phyloP scores from a whole-genome alignment of 148 eudicot species.

The Amaranthus cruentus region DNA sequence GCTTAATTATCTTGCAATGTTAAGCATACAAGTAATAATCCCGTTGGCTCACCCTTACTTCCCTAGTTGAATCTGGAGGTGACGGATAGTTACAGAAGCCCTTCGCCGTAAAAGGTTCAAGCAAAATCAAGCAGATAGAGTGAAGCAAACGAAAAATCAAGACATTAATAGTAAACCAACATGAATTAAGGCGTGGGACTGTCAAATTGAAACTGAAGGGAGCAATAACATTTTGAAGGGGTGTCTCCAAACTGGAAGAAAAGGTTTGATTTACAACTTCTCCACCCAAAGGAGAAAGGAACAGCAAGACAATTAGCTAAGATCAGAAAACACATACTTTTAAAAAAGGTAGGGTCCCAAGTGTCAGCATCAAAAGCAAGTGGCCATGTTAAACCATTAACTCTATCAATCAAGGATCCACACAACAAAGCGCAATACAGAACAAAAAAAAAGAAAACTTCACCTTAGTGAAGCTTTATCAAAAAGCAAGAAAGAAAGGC shows the following conservation, averaged over 20 bases:
- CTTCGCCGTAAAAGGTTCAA: not conserved
- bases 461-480: slow-evolving; percentile 20
- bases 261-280: not conserved
- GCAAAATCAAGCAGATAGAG: not conserved
- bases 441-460: not conserved
- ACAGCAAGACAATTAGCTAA: not conserved
- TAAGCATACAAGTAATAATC: not conserved
- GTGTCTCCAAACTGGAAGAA: not conserved
- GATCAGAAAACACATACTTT: slow-evolving; percentile 20
- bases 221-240: not conserved
- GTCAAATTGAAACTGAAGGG: not conserved
- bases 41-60: not conserved
- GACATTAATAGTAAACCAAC: not conserved
- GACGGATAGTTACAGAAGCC: not conserved
- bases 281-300: not conserved
- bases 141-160: not conserved
- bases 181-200: not conserved
- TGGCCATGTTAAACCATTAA: slow-evolving; percentile 21
- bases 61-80: not conserved
- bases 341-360: slow-evolving; percentile 26
- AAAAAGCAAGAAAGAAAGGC: slow-evolving; percentile 11
- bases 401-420: slow-evolving; percentile 21
- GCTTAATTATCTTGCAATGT: not conserved
- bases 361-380: slow-evolving; percentile 22
- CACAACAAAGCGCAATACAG: slow-evolving; percentile 14